Percentiles rank a stretch among this genome's conserved stretches.
These are phyloP conservation scores for Toxoplasma gondii DNA, from an alignment of 169 alveolate genomes.

Conservation along the genomic window DNA sequence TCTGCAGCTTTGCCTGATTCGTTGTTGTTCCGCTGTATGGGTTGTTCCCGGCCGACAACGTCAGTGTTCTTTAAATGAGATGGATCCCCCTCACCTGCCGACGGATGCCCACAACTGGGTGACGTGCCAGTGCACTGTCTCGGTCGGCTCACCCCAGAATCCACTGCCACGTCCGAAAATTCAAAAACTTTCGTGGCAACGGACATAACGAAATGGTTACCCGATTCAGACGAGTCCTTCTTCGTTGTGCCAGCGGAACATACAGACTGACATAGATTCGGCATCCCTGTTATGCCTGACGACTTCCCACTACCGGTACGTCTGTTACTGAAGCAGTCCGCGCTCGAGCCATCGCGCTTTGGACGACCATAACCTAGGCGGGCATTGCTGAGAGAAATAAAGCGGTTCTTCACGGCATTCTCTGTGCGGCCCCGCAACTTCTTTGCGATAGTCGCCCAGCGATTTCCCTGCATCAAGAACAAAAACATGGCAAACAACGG, in stretches of 20 bases:
- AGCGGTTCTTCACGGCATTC: conserved; percentile 83
- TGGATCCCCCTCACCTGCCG: too few relatives aligned
- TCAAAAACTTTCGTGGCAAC: not conserved
- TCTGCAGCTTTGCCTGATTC: too few relatives aligned
- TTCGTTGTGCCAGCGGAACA: not conserved
- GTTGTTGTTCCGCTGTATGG: too few relatives aligned
- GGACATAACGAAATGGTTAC: not conserved
- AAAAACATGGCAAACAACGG: not conserved
- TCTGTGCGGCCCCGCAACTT: conserved; percentile 83
- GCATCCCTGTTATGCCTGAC: not conserved
- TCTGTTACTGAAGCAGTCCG: not conserved
- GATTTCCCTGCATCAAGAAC: conserved; percentile 70
- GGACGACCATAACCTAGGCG: conserved; percentile 8
- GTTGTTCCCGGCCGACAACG: too few relatives aligned
- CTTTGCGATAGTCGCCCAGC: conserved; percentile 83
- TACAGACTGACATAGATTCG: not conserved
- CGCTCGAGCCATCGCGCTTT: not conserved
- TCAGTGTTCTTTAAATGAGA: too few relatives aligned
- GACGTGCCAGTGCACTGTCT: not conserved
- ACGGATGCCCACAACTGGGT: not conserved
- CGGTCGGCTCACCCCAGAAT: not conserved
- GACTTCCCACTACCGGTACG: not conserved
- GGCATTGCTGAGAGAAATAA: conserved; percentile 68
- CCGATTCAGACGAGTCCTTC: not conserved
- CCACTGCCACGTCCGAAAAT: not conserved